These are phyloP conservation scores for Didymella exigua DNA, from an alignment of 2,329 filamentous ascomycete species.

Conservation along the genomic window DNA sequence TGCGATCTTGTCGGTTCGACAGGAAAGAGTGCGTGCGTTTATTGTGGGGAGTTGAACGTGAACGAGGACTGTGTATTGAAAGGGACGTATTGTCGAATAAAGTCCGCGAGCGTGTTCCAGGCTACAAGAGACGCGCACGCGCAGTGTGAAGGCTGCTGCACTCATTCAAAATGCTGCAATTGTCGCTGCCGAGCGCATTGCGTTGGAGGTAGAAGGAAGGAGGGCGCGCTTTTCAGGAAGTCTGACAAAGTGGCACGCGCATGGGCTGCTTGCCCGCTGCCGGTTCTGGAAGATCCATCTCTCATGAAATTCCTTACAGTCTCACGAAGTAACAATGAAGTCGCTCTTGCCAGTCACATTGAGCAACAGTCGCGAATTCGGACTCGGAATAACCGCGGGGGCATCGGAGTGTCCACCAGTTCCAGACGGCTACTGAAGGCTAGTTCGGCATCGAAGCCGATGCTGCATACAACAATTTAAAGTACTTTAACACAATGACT, in stretches of 20 bases:
- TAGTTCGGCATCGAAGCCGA: constrained; percentile 10
- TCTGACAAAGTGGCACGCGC: not conserved
- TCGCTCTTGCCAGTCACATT: not conserved
- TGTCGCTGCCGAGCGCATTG: not conserved
- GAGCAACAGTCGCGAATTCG: not conserved
- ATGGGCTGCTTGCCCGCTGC: too few relatives aligned
- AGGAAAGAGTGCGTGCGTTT: too few relatives aligned
- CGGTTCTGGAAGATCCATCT: not conserved
- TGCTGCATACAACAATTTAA: not conserved
- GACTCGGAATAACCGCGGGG: not conserved
- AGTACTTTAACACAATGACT: not conserved
- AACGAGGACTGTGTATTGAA: too few relatives aligned
- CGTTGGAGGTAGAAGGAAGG: not conserved
- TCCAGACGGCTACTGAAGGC: constrained; percentile 14
- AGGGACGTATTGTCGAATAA: too few relatives aligned
- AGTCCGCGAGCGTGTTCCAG: too few relatives aligned
- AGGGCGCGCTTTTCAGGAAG: not conserved
- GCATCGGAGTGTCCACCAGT: not conserved
- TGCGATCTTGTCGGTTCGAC: too few relatives aligned
- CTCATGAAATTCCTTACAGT: not conserved
- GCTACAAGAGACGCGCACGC: too few relatives aligned
- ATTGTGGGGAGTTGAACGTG: too few relatives aligned
- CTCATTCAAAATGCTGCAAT: not conserved
- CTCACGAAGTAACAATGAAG: not conserved
- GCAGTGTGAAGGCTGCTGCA: not conserved